phyloP scores from a whole-genome alignment of 306 rosid genomes.

The Vigna nakashimae region DNA sequence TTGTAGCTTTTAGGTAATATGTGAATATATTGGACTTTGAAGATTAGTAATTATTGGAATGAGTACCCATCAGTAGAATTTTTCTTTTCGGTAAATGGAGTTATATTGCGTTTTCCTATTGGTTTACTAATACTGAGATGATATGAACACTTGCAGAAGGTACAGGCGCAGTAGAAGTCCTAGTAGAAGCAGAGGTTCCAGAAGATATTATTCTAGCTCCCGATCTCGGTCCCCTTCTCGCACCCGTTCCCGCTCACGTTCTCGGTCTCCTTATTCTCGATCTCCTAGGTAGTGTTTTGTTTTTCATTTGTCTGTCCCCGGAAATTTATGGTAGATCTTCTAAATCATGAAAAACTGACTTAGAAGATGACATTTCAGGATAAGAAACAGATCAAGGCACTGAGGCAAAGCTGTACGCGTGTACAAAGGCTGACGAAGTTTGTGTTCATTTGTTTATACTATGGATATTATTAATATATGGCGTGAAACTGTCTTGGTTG shows the following conservation, averaged over 20 bases:
- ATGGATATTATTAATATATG: constrained; percentile 19
- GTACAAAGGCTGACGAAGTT: constrained; percentile 22
- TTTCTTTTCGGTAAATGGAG: constrained; percentile 5
- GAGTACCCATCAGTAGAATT: background rate
- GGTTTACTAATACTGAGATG: constrained; percentile 18
- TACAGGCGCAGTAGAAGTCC: constrained; percentile 81
- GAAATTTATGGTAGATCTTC: background rate
- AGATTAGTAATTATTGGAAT: background rate
- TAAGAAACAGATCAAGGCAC: constrained; percentile 69
- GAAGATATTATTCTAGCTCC: constrained; percentile 64
- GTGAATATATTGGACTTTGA: constrained; percentile 5
- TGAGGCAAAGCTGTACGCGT: constrained; percentile 44
- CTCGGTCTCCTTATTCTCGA: constrained; percentile 58
- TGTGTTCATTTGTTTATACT: constrained; percentile 30
- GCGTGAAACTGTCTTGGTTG: constrained; percentile 30
- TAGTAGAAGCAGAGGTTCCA: constrained; percentile 77
- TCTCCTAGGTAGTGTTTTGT: constrained; percentile 71
- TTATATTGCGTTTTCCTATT: background rate
- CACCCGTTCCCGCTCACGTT: constrained; percentile 50
- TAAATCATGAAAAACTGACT: constrained; percentile 44
- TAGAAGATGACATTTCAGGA: constrained; percentile 59
- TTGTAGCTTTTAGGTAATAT: background rate
- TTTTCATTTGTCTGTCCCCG: constrained; percentile 15
- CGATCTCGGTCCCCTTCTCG: constrained; percentile 50
- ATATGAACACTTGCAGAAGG: constrained; percentile 62